These are phyloP conservation scores for Aspergillus oerlinghausenensis DNA, from an alignment of 2,329 filamentous ascomycete species.

Conservation along the genomic window DNA sequence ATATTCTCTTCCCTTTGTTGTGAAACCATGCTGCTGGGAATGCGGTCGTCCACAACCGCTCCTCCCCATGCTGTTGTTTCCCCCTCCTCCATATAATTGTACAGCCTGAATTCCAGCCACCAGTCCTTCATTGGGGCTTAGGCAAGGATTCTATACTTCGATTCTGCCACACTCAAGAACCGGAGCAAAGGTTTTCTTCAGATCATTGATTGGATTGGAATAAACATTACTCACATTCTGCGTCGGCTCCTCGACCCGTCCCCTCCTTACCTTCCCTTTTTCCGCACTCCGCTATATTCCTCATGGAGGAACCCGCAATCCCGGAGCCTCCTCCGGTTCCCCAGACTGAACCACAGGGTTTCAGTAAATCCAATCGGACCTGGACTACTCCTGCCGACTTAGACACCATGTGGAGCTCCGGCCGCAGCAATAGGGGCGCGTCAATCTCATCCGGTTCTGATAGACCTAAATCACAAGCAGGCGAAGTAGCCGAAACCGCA, in stretches of 20 bases:
- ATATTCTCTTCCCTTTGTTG: neutral
- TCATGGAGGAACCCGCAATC: conserved; percentile 33
- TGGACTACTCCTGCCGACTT: conserved; percentile 33
- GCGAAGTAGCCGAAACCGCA: conserved; percentile 31
- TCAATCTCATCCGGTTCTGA: conserved; percentile 38
- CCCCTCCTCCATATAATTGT: conserved; percentile 3
- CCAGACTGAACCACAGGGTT: conserved; percentile 34
- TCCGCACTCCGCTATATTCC: conserved; percentile 1
- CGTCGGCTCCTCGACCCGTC: neutral
- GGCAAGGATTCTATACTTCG: neutral
- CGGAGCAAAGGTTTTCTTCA: neutral
- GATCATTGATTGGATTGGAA: neutral
- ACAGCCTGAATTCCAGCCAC: neutral
- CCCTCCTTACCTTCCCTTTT: conserved; percentile 1
- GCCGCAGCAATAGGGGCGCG: conserved; percentile 31
- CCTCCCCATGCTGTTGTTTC: neutral
- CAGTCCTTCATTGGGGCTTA: conserved; percentile 1
- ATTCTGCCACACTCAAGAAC: conserved; percentile 1
- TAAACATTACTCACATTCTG: neutral
- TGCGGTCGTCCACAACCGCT: conserved; percentile 3
- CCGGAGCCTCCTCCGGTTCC: conserved; percentile 22
- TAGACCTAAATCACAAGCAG: conserved; percentile 35
- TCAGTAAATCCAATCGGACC: conserved; percentile 33
- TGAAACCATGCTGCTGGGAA: conserved; percentile 6
- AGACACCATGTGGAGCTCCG: conserved; percentile 27